A percentile compares a stretch with the other conserved stretches of the same genome.
Conservation (phyloP, 2,329 filamentous ascomycete genomes). For the Alternaria burnsii region DNA sequence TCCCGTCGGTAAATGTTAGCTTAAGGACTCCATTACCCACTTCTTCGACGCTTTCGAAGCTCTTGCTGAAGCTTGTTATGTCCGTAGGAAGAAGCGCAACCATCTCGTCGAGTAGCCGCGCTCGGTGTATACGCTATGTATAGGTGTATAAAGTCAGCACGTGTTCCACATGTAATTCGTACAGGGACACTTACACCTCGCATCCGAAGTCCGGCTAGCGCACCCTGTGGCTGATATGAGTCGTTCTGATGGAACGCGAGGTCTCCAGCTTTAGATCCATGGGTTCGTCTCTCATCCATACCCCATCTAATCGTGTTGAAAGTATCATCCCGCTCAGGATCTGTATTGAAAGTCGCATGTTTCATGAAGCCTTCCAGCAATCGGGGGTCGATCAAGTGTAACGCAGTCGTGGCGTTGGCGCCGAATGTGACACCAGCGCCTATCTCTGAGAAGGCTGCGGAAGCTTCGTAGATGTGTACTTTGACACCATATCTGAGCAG, state of each 20-base stretch:
- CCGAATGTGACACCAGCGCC: conserved; percentile 43
- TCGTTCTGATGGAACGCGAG: conserved; percentile 26
- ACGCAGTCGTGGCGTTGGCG: conserved; percentile 33
- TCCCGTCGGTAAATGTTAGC: conserved; percentile 56
- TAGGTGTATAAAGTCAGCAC: too few species aligned
- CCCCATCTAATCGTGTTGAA: conserved; percentile 31
- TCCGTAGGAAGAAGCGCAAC: conserved; percentile 27
- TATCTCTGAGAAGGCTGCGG: conserved; percentile 33
- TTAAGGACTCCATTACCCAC: conserved; percentile 19
- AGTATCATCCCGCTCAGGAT: conserved; percentile 20
- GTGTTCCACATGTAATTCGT: too few species aligned
- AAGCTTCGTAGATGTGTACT: conserved; percentile 40
- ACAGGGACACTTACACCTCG: conserved; percentile 10
- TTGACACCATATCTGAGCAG: conserved; percentile 35
- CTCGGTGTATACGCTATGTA: conserved; percentile 30
- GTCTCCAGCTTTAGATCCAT: conserved; percentile 27
- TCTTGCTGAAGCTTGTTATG: conserved; percentile 32
- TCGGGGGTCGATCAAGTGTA: conserved; percentile 31
- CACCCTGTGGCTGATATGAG: conserved; percentile 11
- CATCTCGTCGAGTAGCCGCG: conserved; percentile 33
- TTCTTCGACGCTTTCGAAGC: conserved; percentile 25
- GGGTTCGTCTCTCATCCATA: conserved; percentile 20
- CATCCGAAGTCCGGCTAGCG: conserved; percentile 18
- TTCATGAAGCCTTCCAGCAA: conserved; percentile 36
- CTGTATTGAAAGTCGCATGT: conserved; percentile 34